Evolutionary conservation across 495 filamentous ascomycete species (phyloP), one percentile per base, ranked within the genome.

Genomic region (Haplographium delicatum): DNA sequence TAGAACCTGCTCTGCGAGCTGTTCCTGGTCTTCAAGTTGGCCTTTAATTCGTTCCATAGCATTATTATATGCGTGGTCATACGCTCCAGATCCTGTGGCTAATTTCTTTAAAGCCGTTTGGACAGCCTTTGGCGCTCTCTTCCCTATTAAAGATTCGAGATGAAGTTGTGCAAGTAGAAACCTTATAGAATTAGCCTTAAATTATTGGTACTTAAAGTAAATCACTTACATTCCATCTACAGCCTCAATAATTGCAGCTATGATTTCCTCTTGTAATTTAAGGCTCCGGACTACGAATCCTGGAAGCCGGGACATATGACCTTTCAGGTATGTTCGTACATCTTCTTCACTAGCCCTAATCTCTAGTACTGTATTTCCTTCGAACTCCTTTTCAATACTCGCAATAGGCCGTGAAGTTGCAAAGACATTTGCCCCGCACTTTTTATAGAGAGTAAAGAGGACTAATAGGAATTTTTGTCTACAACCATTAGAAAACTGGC

Each of bases 131-230:
- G 34, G 53, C 27, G 30, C 49, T 39, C 25, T 58, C 56, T 50
- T 65, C 50, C 13, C 58, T 15, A 38, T 57, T 11, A 74, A 51
- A 24, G 64, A 62, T 45, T 68, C 65, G 6, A 71, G 47, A 46
- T 70, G 64, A 27, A 70, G 60, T 50, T 53, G 62, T 33, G 68
- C 66, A 24, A 72, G 56, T 8, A 74, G 55, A 44, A 73, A 72
- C 68, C 70, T 68, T 39, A 5, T 19, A 40, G 19, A 6, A 22
- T 38, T 19, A 33, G 30, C 44, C 18, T 13, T 13, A 20, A 1
- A 6, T 39, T 39, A 22, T 26, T 10, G 10, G 22, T 35, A 33
- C 38, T 8, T 50, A 4, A 55, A 41, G 22, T 47, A 24, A 13
- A 13, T 2, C 16, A 58, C 56, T 7, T 45, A 58, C 56, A 58